Conservation (phyloP, 257 asterid species). For the Solanum rostratum region DNA sequence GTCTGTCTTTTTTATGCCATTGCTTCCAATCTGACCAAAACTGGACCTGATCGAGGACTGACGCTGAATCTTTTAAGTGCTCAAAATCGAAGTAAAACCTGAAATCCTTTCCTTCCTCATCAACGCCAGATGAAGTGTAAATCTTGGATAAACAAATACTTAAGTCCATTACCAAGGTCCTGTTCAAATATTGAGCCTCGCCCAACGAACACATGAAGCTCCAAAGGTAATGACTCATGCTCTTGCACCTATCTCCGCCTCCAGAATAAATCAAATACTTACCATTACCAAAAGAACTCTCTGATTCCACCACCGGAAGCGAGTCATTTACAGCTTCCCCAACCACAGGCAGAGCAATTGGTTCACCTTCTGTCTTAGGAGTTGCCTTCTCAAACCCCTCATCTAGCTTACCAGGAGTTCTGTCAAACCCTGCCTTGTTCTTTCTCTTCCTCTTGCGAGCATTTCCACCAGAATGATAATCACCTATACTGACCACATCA, state of each 20-base stretch:
- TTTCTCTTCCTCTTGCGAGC: constrained; percentile 59
- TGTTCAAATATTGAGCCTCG: constrained; percentile 82
- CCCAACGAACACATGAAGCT: constrained; percentile 80
- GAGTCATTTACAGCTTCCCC: constrained; percentile 50
- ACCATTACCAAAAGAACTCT: constrained; percentile 40
- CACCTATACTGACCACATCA: constrained; percentile 59
- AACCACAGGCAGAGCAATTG: constrained; percentile 44
- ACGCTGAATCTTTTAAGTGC: constrained; percentile 58
- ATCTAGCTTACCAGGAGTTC: constrained; percentile 23
- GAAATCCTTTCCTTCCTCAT: constrained; percentile 85
- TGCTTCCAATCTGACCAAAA: constrained; percentile 61
- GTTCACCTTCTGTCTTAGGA: constrained; percentile 19
- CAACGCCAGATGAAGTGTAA: constrained; percentile 50
- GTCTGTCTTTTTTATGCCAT: constrained; percentile 43
- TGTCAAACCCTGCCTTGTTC: constrained; percentile 6
- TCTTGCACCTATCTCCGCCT: constrained; percentile 86
- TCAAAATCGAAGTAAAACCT: constrained; percentile 76
- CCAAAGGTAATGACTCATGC: constrained; percentile 73
- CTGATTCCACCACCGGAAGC: constrained; percentile 44
- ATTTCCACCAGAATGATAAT: constrained; percentile 78
- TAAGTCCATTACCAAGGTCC: constrained; percentile 78
- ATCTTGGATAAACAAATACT: constrained; percentile 58
- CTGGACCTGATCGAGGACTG: constrained; percentile 52
- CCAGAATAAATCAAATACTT: constrained; percentile 67
- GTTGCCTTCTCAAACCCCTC: constrained; percentile 60